These are phyloP conservation scores for Colletotrichum ledebouriae DNA, from an alignment of 2,329 filamentous ascomycete species.

Conservation along the genomic window DNA sequence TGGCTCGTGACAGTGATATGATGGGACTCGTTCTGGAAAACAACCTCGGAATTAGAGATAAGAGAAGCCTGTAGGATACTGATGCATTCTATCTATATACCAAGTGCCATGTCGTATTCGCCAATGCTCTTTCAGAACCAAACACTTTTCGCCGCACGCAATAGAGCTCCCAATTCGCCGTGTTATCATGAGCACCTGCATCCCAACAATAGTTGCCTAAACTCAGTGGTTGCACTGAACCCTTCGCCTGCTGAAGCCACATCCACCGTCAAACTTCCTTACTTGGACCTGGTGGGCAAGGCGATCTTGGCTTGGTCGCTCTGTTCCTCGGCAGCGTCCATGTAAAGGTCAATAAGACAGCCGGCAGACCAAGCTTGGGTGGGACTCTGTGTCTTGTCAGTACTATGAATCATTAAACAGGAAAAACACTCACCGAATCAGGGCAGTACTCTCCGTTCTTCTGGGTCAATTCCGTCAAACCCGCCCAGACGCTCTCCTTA, in stretches of 20 bases:
- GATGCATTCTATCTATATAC: constrained; percentile 39
- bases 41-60: too few relatives aligned
- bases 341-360: constrained; percentile 95
- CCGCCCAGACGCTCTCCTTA: constrained; percentile 85
- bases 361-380: constrained; percentile 97
- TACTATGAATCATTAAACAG: not conserved
- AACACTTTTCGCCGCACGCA: constrained; percentile 16
- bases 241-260: not conserved
- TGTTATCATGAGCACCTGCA: constrained; percentile 1
- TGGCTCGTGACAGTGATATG: too few relatives aligned
- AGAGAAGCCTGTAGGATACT: constrained; percentile 9
- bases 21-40: too few relatives aligned
- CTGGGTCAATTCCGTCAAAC: constrained; percentile 92
- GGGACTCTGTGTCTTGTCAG: constrained; percentile 72
- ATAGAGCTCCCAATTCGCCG: not conserved
- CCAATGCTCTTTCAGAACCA: constrained; percentile 9
- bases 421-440: constrained; percentile 80
- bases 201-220: not conserved
- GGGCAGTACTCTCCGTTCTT: constrained; percentile 85
- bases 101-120: constrained; percentile 11
- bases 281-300: constrained; percentile 46
- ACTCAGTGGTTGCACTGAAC: not conserved
- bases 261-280: constrained; percentile 4
- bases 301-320: constrained; percentile 44
- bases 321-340: constrained; percentile 80